Conservation (phyloP, 2,329 filamentous ascomycete genomes). For the Neofusicoccum ribis region DNA sequence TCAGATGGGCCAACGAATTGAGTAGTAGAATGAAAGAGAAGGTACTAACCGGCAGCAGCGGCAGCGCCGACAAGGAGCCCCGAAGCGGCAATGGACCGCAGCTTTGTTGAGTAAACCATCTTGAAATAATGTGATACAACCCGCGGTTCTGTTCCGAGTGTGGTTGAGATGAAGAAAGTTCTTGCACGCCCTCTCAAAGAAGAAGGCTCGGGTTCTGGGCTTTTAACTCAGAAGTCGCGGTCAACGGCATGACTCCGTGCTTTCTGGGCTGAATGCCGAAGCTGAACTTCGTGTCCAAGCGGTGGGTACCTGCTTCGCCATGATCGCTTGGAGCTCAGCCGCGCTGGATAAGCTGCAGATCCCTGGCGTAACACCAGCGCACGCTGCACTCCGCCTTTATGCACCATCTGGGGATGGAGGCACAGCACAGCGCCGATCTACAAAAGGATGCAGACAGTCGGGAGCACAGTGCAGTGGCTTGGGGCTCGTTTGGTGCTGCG, state of each 20-base stretch:
- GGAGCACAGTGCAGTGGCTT: neutral
- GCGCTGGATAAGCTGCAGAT: neutral
- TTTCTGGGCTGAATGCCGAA: neutral
- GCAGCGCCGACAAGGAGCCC: slow-evolving; percentile 4
- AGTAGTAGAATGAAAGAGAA: neutral
- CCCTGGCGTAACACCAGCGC: neutral
- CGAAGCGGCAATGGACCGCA: slow-evolving; percentile 12
- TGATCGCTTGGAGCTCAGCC: slow-evolving; percentile 10
- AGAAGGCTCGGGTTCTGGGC: neutral
- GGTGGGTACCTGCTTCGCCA: slow-evolving; percentile 6
- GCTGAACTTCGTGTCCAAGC: neutral
- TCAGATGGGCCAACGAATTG: too few species aligned
- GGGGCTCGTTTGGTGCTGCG: neutral
- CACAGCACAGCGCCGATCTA: neutral
- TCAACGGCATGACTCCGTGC: slow-evolving; percentile 1
- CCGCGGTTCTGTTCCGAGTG: neutral
- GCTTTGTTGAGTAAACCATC: slow-evolving; percentile 12
- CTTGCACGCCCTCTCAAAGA: slow-evolving; percentile 8
- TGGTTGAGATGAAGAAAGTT: slow-evolving; percentile 9
- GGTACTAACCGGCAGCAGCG: slow-evolving; percentile 2
- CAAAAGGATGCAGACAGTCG: neutral
- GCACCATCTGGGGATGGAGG: neutral
- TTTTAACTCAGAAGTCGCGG: slow-evolving; percentile 14
- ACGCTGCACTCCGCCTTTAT: neutral
- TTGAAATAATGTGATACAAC: neutral